Evolutionary conservation across 2,329 filamentous ascomycete species (phyloP).

Genomic region (Aspergillus vadensis): DNA sequence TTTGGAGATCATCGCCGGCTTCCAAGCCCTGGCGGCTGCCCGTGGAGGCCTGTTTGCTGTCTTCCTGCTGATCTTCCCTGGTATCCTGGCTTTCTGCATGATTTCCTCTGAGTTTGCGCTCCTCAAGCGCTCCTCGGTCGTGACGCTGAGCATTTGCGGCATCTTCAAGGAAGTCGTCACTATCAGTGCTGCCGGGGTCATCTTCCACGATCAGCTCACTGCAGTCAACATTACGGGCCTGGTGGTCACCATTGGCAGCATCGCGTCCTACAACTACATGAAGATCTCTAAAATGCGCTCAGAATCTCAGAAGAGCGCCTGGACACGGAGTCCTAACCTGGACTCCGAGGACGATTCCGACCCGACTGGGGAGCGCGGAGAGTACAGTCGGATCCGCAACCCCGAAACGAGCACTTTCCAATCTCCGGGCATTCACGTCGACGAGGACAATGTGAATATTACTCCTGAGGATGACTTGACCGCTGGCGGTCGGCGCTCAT

Average conservation of each 20-base stretch:
- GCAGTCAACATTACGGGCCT: constrained; percentile 84
- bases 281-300: constrained; percentile 87
- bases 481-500: constrained; percentile 30
- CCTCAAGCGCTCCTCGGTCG: constrained; percentile 90
- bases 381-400: constrained; percentile 30
- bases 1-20: constrained; percentile 64
- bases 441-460: constrained; percentile 32
- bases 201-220: constrained; percentile 87
- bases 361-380: constrained; percentile 25
- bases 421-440: constrained; percentile 18
- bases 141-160: constrained; percentile 92
- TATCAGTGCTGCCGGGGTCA: constrained; percentile 80
- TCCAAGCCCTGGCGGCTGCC: constrained; percentile 63
- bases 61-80: constrained; percentile 82
- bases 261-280: constrained; percentile 88
- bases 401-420: constrained; percentile 26
- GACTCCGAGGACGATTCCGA: constrained; percentile 34
- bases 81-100: constrained; percentile 91
- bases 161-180: constrained; percentile 99
- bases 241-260: constrained; percentile 83
- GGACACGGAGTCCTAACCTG: constrained; percentile 27
- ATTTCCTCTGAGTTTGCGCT: constrained; percentile 94
- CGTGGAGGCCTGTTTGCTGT: constrained; percentile 70
- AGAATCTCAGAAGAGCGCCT: constrained; percentile 61
- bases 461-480: constrained; percentile 27